phyloP scores from a whole-genome alignment of 768 basidiomycete genomes.

The Lactifluus piperatus region DNA sequence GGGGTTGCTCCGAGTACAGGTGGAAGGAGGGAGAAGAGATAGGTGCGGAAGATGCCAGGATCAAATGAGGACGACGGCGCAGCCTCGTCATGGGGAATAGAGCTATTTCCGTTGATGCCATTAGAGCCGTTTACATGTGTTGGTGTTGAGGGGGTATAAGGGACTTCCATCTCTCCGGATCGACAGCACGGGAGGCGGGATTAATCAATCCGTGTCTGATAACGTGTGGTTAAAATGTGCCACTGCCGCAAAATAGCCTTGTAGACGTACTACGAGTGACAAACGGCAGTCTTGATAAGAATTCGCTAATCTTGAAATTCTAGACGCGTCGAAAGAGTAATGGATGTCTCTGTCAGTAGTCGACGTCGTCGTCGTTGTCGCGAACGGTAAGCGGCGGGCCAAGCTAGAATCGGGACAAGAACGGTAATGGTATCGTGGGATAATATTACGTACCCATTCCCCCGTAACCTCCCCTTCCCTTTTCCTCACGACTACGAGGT shows the following conservation, averaged over 20 bases:
- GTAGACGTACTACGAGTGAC: neutral
- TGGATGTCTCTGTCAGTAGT: neutral
- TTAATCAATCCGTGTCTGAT: conserved; percentile 2
- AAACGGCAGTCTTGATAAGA: neutral
- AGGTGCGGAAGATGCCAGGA: conserved; percentile 56
- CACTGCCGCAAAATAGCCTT: neutral
- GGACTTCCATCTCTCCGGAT: conserved; percentile 16
- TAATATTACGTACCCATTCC: conserved; percentile 7
- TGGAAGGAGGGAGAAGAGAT: conserved; percentile 65
- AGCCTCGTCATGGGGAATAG: conserved; percentile 25
- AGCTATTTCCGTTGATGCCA: conserved; percentile 17
- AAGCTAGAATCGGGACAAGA: neutral
- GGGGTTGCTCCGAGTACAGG: conserved; percentile 69
- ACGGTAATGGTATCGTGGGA: conserved; percentile 4
- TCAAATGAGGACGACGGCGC: conserved; percentile 50
- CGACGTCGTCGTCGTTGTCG: conserved; percentile 17
- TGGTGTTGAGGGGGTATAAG: conserved; percentile 19
- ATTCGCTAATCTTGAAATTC: neutral
- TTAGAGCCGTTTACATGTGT: conserved; percentile 17
- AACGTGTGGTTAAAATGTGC: neutral
- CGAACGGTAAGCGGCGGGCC: conserved; percentile 4
- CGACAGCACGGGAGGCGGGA: neutral
- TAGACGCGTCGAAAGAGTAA: conserved; percentile 7
- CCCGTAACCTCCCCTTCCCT: no score
- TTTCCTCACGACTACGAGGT: no score